Evolutionary conservation across 768 basidiomycete species (phyloP).

Genomic region (Suillus variegatus): DNA sequence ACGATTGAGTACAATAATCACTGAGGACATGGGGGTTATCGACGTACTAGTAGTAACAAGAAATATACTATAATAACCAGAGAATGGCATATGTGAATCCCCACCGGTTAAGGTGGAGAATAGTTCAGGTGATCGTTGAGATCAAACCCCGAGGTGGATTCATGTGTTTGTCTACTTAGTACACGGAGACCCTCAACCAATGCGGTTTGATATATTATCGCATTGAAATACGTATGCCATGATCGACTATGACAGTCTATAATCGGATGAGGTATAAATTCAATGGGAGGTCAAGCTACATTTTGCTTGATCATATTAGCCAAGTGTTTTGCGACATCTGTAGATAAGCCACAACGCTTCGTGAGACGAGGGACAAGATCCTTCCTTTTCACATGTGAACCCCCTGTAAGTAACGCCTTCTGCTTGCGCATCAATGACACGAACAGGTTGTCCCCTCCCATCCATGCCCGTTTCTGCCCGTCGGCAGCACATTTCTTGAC

Average conservation of each 20-base stretch:
- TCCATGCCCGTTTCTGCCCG: neutral
- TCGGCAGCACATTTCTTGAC: constrained; percentile 8
- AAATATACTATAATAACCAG: no score
- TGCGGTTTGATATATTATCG: no score
- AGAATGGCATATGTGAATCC: no score
- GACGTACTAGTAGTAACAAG: no score
- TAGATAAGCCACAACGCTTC: constrained; percentile 27
- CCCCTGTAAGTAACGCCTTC: constrained; percentile 16
- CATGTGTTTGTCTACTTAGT: no score
- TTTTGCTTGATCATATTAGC: constrained; percentile 21
- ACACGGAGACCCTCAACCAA: no score
- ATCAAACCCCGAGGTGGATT: no score
- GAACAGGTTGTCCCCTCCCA: constrained; percentile 20
- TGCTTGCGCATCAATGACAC: constrained; percentile 14
- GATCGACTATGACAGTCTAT: neutral
- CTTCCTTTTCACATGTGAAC: constrained; percentile 14
- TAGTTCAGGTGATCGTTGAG: no score
- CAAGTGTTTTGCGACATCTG: constrained; percentile 24
- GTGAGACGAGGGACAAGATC: constrained; percentile 20
- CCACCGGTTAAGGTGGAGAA: no score
- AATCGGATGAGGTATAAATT: neutral
- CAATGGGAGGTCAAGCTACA: neutral
- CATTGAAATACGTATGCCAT: no score
- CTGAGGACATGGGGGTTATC: no score
- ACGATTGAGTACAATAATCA: no score